Percentiles rank a stretch among this genome's conserved stretches.
These are phyloP conservation scores for Chytriomyces confervae DNA, from an alignment of 192 early-diverging fungal genomes.

Conservation along the genomic window DNA sequence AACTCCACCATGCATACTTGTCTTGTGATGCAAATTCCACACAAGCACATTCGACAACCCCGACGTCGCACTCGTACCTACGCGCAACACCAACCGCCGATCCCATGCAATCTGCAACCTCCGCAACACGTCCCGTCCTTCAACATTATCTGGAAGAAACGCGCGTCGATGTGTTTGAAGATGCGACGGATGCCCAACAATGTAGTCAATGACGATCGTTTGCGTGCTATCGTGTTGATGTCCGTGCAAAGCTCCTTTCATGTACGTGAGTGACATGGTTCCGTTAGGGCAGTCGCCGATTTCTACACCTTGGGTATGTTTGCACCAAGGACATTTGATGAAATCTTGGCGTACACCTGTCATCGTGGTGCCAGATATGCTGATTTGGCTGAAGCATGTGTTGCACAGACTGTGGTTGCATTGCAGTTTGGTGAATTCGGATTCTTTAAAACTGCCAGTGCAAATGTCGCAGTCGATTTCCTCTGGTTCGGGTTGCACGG, in stretches of 20 bases:
- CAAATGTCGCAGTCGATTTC: background rate
- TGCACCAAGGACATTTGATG: slow-evolving; percentile 21
- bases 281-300: slow-evolving; percentile 21
- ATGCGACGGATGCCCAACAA: background rate
- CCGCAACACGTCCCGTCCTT: slow-evolving; percentile 2
- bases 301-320: background rate
- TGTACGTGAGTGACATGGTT: slow-evolving; percentile 11
- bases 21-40: slow-evolving; percentile 28
- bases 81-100: slow-evolving; percentile 10
- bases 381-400: background rate
- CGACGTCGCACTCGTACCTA: slow-evolving; percentile 12
- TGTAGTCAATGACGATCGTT: background rate
- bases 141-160: slow-evolving; percentile 13
- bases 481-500: background rate
- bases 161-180: background rate
- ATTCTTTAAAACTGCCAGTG: background rate
- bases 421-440: background rate
- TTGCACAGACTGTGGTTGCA: slow-evolving; percentile 11
- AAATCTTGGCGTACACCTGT: background rate
- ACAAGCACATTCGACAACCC: slow-evolving; percentile 8
- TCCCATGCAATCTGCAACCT: slow-evolving; percentile 19
- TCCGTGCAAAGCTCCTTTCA: background rate
- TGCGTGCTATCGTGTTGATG: background rate
- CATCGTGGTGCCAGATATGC: slow-evolving; percentile 15
- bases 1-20: slow-evolving; percentile 1